Percentiles rank a stretch among this genome's conserved stretches.
Evolutionary conservation across 164 flowering plant species (phyloP).

Genomic region (Dillenia suffruticosa): DNA sequence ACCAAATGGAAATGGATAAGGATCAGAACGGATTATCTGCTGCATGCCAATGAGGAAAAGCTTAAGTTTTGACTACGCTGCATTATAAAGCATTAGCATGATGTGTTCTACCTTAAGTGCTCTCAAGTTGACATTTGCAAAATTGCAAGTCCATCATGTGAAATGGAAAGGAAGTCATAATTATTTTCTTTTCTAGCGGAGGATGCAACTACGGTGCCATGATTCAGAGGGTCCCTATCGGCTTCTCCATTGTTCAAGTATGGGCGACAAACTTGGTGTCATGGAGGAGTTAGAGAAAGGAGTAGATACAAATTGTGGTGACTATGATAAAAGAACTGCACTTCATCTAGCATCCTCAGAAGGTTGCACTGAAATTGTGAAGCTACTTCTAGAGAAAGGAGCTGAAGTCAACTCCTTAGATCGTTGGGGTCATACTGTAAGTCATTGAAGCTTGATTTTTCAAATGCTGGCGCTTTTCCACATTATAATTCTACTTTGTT

Average conservation of each 20-base stretch:
- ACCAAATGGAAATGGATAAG: too few relatives aligned
- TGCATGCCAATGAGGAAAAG: too few relatives aligned
- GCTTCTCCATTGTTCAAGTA: constrained; percentile 50
- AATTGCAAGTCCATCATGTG: too few relatives aligned
- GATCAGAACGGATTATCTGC: too few relatives aligned
- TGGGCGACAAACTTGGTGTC: constrained; percentile 52
- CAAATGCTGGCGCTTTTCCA: too few relatives aligned
- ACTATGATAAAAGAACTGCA: constrained; percentile 62
- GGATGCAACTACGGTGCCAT: constrained; percentile 9
- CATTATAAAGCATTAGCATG: too few relatives aligned
- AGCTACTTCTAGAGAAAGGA: constrained; percentile 49
- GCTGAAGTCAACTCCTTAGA: constrained; percentile 55
- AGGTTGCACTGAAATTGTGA: constrained; percentile 48
- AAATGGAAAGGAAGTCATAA: neutral
- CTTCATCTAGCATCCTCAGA: constrained; percentile 65
- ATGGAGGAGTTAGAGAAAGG: constrained; percentile 47
- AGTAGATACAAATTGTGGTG: constrained; percentile 45
- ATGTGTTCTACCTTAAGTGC: too few relatives aligned
- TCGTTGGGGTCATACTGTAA: constrained; percentile 64
- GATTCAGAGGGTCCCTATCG: constrained; percentile 45
- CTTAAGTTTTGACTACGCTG: too few relatives aligned
- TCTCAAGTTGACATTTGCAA: too few relatives aligned
- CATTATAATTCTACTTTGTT: too few relatives aligned
- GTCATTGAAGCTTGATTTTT: constrained; percentile 12
- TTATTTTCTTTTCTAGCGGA: constrained; percentile 5